Evolutionary conservation across 73 alveolate genomes (phyloP), one percentile per base, ranked within the genome.

Genomic region (Stentor coeruleus): DNA sequence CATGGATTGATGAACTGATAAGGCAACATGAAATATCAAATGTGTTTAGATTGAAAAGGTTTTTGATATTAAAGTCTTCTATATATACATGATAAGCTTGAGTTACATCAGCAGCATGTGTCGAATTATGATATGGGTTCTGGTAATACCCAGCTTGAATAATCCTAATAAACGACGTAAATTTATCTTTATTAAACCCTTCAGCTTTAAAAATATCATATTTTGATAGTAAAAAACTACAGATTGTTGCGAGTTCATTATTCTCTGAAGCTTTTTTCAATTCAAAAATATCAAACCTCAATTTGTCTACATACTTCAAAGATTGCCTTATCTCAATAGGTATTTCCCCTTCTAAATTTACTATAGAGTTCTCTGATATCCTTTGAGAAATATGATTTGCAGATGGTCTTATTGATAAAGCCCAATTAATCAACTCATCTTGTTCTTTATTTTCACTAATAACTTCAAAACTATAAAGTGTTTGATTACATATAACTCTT

Each of bases 91-190:
- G 79, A 2, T 14, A 74, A n/a, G 91, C 84, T 41, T 85, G 86
- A 60, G 66, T 40, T 42, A 85, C 91, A 6, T 85, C 87, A 33
- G 91, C 81, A 3, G 76, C 91, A 81, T 85, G 88, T 0, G 91
- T 81, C 49, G 74, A 39, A 73, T 85, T 85, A 66, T 85, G 91
- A 41, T 85, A 85, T 28, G 84, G 84, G 20, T 11, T 6, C 28
- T 3, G n/a, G n/a, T 85, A 57, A 39, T 85, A 85, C 0, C 91
- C 91, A 49, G 28, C 20, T 49, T 49, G 66, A 49, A 49, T 20
- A 20, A 20, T 20, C 20, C 20, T 49, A 6, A 49, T 49, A 49
- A 49, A 49, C 6, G 6, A 11, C 28, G 6, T 49, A 20, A 49
- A 49, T 20, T 49, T 49, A 11, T 20, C 66, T 11, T 20, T 6